Base-by-base conservation (phyloP, 2,329 filamentous ascomycete species). In the Xylariaceae sp. region DNA sequence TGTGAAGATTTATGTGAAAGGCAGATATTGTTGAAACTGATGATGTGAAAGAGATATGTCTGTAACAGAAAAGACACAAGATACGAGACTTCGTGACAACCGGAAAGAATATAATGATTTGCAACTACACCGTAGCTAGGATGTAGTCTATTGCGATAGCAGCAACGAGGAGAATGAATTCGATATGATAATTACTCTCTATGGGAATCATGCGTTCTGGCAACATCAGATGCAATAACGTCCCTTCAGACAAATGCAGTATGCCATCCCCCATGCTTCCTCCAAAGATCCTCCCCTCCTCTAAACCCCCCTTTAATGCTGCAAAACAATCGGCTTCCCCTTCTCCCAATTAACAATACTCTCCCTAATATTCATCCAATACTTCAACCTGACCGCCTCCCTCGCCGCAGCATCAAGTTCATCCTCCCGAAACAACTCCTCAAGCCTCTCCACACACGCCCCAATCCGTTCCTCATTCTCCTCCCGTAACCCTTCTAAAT, bases 321-420 rank as follows among this genome's bases (percentile, higher is more conserved):
- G 73, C 65, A 86, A 66, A 50, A 83, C 78, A 56, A 81, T 71
- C 5, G 76, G 77, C 76, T 85, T 88, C 4, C 91, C 92, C 68
- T 80, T 84, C 79, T 96, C 91, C 92, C 93, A 97, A 63, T 87
- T 84, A 71, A 88, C 79, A 69, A 97, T 77, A 51, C 86, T 89
- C 73, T 95, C 88, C 63, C 85, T 82, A 62, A 97, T 87, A 74
- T 92, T 96, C 58, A 88, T 82, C 93, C 93, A 97, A 77, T 97
- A 97, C 73, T 91, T 80, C 76, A 97, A 75, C 73, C 83, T 80
- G 1, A 96, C 85, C 51, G 87, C 86, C 80, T 95, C 90, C 62
- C 72, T 74, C 75, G 82, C 86, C 13, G 92, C 93, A 7, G 63
- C 75, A 47, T 86, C 80, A 45, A 89, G 71, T 70, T 93, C 84